Evolutionary conservation across 192 early-diverging fungal genomes (phyloP).

Genomic region (Entomortierella beljakovae): DNA sequence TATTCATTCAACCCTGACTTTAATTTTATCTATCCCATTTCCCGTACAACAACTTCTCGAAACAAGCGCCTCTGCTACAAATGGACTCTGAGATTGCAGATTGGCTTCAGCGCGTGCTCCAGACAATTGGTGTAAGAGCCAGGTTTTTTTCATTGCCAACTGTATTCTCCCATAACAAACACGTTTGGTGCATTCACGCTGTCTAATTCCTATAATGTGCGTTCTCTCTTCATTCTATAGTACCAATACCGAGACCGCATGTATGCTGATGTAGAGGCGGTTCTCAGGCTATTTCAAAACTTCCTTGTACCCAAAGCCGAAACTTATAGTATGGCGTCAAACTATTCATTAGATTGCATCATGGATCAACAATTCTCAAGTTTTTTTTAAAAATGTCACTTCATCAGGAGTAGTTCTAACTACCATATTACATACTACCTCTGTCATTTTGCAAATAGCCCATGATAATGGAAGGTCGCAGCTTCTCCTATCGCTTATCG

Average conservation of each 20-base stretch:
- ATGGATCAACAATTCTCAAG: not conserved
- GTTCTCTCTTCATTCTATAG: slow-evolving; percentile 44
- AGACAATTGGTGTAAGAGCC: slow-evolving; percentile 42
- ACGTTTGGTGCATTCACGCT: not conserved
- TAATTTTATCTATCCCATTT: too few species aligned
- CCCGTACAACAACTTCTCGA: not conserved
- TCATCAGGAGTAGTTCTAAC: too few species aligned
- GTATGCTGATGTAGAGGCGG: slow-evolving; percentile 74
- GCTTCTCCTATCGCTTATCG: slow-evolving; percentile 84
- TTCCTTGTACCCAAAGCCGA: slow-evolving; percentile 74
- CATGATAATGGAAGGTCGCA: slow-evolving; percentile 69
- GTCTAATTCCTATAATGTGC: not conserved
- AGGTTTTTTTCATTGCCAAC: not conserved
- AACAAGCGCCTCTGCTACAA: not conserved
- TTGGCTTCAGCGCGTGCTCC: slow-evolving; percentile 42
- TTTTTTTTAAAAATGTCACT: too few species aligned
- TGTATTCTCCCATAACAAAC: too few species aligned
- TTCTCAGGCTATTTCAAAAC: slow-evolving; percentile 64
- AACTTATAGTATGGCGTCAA: slow-evolving; percentile 70
- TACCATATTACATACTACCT: too few species aligned
- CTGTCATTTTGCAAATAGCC: slow-evolving; percentile 37
- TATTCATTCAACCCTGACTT: too few species aligned
- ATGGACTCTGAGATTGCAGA: slow-evolving; percentile 55
- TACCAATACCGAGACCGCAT: slow-evolving; percentile 72
- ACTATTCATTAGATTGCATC: not conserved